Conservation (phyloP, 768 basidiomycete genomes). For the Rubroboletus satanas region DNA sequence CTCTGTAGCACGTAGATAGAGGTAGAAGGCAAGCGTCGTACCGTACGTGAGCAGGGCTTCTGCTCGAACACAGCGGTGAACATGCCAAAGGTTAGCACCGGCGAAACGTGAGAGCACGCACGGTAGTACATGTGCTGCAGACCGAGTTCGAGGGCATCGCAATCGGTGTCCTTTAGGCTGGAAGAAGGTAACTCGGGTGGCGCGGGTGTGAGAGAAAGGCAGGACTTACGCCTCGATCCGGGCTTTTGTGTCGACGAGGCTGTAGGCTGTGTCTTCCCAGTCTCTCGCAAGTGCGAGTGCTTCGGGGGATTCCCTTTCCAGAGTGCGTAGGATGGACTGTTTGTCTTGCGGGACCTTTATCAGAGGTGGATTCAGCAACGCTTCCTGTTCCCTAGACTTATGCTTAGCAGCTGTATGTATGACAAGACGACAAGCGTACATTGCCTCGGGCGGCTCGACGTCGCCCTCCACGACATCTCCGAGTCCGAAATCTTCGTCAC, state of each 20-base stretch:
- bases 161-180: slow-evolving; percentile 48
- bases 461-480: slow-evolving; percentile 49
- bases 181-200: neutral
- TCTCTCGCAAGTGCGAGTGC: slow-evolving; percentile 77
- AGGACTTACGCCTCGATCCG: slow-evolving; percentile 51
- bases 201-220: neutral
- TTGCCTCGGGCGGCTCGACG: slow-evolving; percentile 24
- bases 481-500: slow-evolving; percentile 82
- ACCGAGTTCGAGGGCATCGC: slow-evolving; percentile 57
- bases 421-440: slow-evolving; percentile 20
- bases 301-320: slow-evolving; percentile 76
- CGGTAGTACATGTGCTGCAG: slow-evolving; percentile 87
- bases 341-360: slow-evolving; percentile 50
- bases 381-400: slow-evolving; percentile 15
- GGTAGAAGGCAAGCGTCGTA: slow-evolving; percentile 87
- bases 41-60: slow-evolving; percentile 89
- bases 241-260: slow-evolving; percentile 48
- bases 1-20: slow-evolving; percentile 73
- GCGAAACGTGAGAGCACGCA: slow-evolving; percentile 39
- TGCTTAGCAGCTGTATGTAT: slow-evolving; percentile 3
- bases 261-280: slow-evolving; percentile 68
- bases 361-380: neutral
- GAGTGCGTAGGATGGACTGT: slow-evolving; percentile 53
- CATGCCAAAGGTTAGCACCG: neutral
- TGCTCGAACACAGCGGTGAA: slow-evolving; percentile 30